Evolutionary conservation across 2,329 filamentous ascomycete genomes (phyloP), one percentile per base, ranked within the genome.

Genomic region (Apiospora arundinis): DNA sequence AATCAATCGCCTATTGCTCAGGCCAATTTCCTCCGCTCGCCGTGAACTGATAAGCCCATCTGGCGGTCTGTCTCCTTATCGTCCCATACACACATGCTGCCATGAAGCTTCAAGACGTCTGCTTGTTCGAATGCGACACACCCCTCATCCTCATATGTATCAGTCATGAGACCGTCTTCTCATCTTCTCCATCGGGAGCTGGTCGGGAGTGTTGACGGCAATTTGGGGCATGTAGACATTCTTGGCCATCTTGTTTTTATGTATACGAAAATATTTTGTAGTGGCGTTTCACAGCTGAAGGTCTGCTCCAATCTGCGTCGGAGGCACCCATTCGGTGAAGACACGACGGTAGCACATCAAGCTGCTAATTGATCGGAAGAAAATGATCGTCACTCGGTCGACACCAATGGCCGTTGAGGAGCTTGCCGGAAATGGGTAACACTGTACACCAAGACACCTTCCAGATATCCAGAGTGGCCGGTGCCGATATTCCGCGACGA

Each of bases 321-420:
- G 52, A 60, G 28, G 52, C 52, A 32, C 21, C 28, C 25, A 21
- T 37, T 37, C 52, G 52, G 52, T 37, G 52, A 60, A 37, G n/a
- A 49, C 46, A 52, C 48, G 45, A 28, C 48, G 3, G n/a, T 23
- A 52, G 48, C n/a, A 52, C 28, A n/a, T 32, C 25, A 32, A 60
- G 25, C 52, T 60, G 25, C 52, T 60, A n/a, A n/a, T n/a, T n/a
- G n/a, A 32, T 60, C 52, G 52, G 52, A 37, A 37, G 52, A 60
- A 60, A 12, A 16, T 37, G 28, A 60, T 32, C 25, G 52, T 28
- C 14, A 37, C 2, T 60, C 28, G 52, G 28, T 3, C 56, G 7
- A n/a, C 56, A 32, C 28, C 56, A 63, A 60, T 40, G 21, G 56
- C 56, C 21, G 56, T 23, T 40, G 56, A 63, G 56, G 21, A 40